phyloP scores from a whole-genome alignment of 73 alveolate genomes.

The Paramecium bursaria region DNA sequence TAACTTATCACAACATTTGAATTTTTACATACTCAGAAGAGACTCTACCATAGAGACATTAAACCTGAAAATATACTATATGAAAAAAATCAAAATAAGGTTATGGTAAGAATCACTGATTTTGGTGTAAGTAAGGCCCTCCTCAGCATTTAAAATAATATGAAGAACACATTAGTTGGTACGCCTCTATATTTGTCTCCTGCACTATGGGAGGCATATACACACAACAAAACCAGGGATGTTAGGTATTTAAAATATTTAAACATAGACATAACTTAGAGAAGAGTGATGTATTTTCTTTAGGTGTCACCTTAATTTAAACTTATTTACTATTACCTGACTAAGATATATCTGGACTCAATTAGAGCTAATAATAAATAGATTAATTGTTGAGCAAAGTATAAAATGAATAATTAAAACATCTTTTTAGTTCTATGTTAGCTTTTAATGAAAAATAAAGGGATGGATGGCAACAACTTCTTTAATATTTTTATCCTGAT shows the following conservation, averaged over 20 bases:
- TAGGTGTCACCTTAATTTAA: conserved; percentile 53
- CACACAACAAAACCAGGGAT: conserved; percentile 19
- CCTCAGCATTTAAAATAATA: conserved; percentile 8
- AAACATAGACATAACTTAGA: conserved; percentile 58
- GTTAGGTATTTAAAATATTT: neutral
- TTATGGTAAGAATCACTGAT: conserved; percentile 49
- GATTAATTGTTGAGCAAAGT: neutral
- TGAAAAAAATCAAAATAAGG: conserved; percentile 31
- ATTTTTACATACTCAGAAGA: conserved; percentile 31
- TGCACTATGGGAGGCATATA: conserved; percentile 65
- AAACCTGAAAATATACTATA: conserved; percentile 65
- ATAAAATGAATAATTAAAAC: conserved; percentile 17
- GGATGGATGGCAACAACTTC: no score
- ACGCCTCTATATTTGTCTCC: conserved; percentile 69
- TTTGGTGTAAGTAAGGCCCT: conserved; percentile 65
- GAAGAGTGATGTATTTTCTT: conserved; percentile 61
- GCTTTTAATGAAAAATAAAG: conserved; percentile 48
- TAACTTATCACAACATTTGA: conserved; percentile 19
- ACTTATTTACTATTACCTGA: conserved; percentile 27
- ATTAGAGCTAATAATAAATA: conserved; percentile 43
- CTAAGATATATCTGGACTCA: conserved; percentile 45
- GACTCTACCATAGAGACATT: conserved; percentile 66
- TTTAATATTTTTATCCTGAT: conserved; percentile 21
- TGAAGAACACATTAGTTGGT: conserved; percentile 57
- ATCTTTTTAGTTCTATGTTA: conserved; percentile 47